phyloP scores from a whole-genome alignment of 768 basidiomycete species.

The Tricholoma flavovirens region DNA sequence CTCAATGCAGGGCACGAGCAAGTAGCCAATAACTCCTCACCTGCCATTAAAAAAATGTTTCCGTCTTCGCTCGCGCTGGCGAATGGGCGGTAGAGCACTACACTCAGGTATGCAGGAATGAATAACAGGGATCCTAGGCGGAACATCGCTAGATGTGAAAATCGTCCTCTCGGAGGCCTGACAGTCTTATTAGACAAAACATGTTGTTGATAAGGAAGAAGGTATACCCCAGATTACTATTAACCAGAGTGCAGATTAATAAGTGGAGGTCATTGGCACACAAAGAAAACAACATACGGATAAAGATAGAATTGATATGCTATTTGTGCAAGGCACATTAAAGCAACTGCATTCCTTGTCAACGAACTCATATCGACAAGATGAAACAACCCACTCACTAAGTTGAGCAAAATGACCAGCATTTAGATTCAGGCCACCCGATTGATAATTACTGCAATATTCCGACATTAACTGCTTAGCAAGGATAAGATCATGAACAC shows the following conservation, averaged over 20 bases:
- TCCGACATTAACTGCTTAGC: constrained; percentile 5
- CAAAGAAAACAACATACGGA: constrained; percentile 52
- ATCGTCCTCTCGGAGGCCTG: constrained; percentile 76
- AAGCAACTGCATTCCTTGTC: constrained; percentile 49
- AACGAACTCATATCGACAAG: neutral
- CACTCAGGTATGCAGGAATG: constrained; percentile 84
- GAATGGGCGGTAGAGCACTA: constrained; percentile 68
- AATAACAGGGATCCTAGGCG: constrained; percentile 81
- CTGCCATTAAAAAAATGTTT: constrained; percentile 75
- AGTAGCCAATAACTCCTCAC: constrained; percentile 34
- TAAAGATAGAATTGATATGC: constrained; percentile 89
- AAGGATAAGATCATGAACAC: constrained; percentile 21
- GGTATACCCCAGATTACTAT: constrained; percentile 61
- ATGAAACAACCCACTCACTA: constrained; percentile 40
- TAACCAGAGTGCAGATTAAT: neutral
- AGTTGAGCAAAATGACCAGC: constrained; percentile 91
- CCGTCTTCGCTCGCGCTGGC: constrained; percentile 66
- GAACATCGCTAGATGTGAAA: constrained; percentile 87
- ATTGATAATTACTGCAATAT: constrained; percentile 57
- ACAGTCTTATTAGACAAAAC: constrained; percentile 3
- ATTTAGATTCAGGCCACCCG: constrained; percentile 87
- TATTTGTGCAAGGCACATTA: constrained; percentile 94
- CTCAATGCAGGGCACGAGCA: constrained; percentile 6
- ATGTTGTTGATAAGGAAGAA: neutral
- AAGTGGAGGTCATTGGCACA: constrained; percentile 4